Base-by-base conservation (phyloP, 345 rosid genomes). In the Eucalyptus tenuipes region DNA sequence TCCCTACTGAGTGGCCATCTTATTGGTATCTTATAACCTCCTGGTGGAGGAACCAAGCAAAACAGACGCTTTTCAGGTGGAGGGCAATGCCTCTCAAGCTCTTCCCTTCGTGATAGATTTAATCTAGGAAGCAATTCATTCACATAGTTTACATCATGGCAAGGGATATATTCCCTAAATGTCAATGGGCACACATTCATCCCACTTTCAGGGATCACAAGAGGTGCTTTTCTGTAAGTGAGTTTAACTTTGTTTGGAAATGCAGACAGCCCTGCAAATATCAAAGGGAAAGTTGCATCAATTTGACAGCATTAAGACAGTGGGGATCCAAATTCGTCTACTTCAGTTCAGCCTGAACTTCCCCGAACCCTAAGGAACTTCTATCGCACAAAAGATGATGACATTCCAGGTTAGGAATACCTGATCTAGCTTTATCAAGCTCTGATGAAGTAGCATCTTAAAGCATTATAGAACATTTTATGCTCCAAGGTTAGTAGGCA, bases 1-100 rank as follows among this genome's bases (percentile, higher is more conserved):
- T 96, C 98, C 92, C 97, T 91, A 94, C 99, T 97, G 5, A 91
- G 90, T 5, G 99, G 99, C 99, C 99, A 98, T 92, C 92, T 95
- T 87, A 97, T 92, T 15, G 99, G 98, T 84, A 95, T 64, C 92
- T 93, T 98, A 86, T 98, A 98, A 92, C 95, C 99, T 85, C 91
- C 88, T 4, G 99, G 99, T 40, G 97, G 99, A 48, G 99, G 99
- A 37, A 96, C 95, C 89, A 98, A 90, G 94, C 99, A 97, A 91
- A 97, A 98, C 40, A 97, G 92, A 29, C 95, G 97, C 92, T 93
- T 93, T 88, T 93, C 95, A 47, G 92, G 95, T 15, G 99, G 97
- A 86, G 96, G 97, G 49, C 99, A 97, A 44, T 98, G 99, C 89
- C 98, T 94, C 90, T 97, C 99, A 48, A 98, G 93, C 87, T 96